These are phyloP conservation scores for Scheffersomyces illinoinensis DNA, from an alignment of 1,139 yeast genomes.

Conservation along the genomic window DNA sequence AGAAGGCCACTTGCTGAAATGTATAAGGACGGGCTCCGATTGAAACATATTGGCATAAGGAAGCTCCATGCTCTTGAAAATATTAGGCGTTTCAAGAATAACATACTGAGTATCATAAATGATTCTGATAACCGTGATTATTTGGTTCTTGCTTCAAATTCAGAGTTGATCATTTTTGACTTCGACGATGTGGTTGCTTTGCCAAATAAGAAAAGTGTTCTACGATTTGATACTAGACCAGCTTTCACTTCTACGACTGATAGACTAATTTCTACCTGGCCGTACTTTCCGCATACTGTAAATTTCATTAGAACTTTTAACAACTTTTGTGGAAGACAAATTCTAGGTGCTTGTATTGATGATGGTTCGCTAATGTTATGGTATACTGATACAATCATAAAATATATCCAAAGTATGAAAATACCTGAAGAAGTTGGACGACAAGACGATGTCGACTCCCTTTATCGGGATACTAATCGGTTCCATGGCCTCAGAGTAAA, in stretches of 20 bases:
- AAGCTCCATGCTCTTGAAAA: conserved; percentile 20
- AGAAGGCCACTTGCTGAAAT: conserved; percentile 32
- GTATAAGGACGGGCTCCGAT: conserved; percentile 27
- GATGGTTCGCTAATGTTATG: conserved; percentile 57
- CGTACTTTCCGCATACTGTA: conserved; percentile 56
- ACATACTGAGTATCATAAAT: conserved; percentile 15
- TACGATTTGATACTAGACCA: conserved; percentile 45
- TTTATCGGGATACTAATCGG: conserved; percentile 6
- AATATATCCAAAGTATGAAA: conserved; percentile 15
- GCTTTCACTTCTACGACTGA: conserved; percentile 37
- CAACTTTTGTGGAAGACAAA: conserved; percentile 30
- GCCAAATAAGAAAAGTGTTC: conserved; percentile 24
- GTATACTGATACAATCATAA: conserved; percentile 29
- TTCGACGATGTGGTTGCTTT: conserved; percentile 24
- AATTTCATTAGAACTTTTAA: conserved; percentile 40
- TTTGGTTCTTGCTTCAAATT: conserved; percentile 29
- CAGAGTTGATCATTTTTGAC: conserved; percentile 30
- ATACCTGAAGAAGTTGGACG: not conserved
- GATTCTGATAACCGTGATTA: conserved; percentile 15
- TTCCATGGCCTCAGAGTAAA: conserved; percentile 20
- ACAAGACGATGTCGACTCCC: conserved; percentile 1
- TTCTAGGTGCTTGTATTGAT: conserved; percentile 53
- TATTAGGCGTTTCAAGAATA: conserved; percentile 37
- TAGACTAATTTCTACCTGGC: conserved; percentile 47
- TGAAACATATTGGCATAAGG: conserved; percentile 24